A percentile compares a stretch with the other conserved stretches of the same genome.
phyloP scores from a whole-genome alignment of 345 rosid species.

The Sisymbrium irio region DNA sequence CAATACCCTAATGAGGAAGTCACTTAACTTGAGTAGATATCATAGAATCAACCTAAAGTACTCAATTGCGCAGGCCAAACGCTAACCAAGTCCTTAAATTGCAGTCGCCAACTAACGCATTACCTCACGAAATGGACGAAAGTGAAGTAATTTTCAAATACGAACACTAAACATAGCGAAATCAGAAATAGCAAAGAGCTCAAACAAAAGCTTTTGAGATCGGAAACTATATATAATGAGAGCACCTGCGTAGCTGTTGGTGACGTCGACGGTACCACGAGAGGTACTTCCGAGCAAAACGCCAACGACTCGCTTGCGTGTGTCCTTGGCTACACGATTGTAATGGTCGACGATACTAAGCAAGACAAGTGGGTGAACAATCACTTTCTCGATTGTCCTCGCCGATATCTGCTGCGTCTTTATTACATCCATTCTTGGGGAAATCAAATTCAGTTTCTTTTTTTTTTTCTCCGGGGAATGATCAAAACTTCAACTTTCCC shows the following conservation, averaged over 20 bases:
- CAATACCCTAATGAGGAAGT: not conserved
- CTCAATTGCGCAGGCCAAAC: not conserved
- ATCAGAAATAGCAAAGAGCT: not conserved
- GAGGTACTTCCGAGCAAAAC: slow-evolving; percentile 66
- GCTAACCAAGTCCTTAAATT: not conserved
- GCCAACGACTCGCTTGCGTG: slow-evolving; percentile 82
- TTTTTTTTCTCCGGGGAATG: not conserved
- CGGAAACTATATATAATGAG: not conserved
- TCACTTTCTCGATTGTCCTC: slow-evolving; percentile 79
- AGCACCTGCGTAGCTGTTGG: slow-evolving; percentile 85
- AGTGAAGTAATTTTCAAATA: not conserved
- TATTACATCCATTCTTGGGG: slow-evolving; percentile 64
- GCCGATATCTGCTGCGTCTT: slow-evolving; percentile 76
- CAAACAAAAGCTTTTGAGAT: not conserved
- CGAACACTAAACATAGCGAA: not conserved
- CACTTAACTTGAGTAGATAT: not conserved
- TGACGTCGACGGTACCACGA: slow-evolving; percentile 80
- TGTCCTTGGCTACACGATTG: slow-evolving; percentile 81
- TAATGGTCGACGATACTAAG: slow-evolving; percentile 94
- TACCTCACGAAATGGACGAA: not conserved
- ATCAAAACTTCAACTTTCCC: not conserved
- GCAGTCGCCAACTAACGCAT: not conserved
- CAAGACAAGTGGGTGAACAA: slow-evolving; percentile 89
- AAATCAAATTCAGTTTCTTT: not conserved
- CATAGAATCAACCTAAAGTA: not conserved